A percentile compares a stretch with the other conserved stretches of the same genome.
phyloP scores from a whole-genome alignment of 169 alveolate species.

The Cryptosporidium meleagridis region DNA sequence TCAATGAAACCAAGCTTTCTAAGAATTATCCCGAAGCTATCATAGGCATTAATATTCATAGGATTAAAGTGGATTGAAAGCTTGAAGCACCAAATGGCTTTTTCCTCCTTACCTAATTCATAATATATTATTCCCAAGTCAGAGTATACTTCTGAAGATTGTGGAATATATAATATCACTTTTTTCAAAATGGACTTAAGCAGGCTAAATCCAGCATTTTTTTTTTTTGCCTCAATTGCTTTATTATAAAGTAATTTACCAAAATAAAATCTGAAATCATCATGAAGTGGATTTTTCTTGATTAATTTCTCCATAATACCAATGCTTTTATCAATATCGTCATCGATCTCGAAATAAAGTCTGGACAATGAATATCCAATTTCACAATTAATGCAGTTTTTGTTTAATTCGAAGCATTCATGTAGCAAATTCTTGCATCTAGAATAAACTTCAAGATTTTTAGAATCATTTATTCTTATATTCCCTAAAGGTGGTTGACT shows the following conservation, averaged over 20 bases:
- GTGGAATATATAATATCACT: conserved; percentile 50
- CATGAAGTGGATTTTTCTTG: conserved; percentile 32
- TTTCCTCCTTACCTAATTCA: conserved; percentile 51
- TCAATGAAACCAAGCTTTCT: conserved; percentile 32
- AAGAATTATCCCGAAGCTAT: conserved; percentile 37
- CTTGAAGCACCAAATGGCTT: conserved; percentile 68
- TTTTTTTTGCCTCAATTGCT: conserved; percentile 8
- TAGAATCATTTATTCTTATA: not conserved
- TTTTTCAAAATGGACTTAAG: conserved; percentile 29
- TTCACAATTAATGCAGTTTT: conserved; percentile 6
- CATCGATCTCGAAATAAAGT: conserved; percentile 44
- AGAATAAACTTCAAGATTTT: not conserved
- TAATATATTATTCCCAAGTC: conserved; percentile 45
- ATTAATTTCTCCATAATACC: conserved; percentile 27
- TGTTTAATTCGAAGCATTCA: not conserved
- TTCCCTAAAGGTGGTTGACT: conserved; percentile 11
- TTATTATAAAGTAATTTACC: conserved; percentile 17
- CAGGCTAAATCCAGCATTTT: not conserved
- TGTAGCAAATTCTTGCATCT: conserved; percentile 2
- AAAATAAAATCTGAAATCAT: conserved; percentile 21
- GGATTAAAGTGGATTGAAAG: conserved; percentile 43
- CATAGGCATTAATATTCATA: conserved; percentile 13
- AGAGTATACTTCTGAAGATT: conserved; percentile 41
- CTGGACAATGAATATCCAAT: conserved; percentile 36
- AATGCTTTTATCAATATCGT: conserved; percentile 14